Conservation (phyloP, 192 early-diverging fungal species). For the Coemansia sp. region DNA sequence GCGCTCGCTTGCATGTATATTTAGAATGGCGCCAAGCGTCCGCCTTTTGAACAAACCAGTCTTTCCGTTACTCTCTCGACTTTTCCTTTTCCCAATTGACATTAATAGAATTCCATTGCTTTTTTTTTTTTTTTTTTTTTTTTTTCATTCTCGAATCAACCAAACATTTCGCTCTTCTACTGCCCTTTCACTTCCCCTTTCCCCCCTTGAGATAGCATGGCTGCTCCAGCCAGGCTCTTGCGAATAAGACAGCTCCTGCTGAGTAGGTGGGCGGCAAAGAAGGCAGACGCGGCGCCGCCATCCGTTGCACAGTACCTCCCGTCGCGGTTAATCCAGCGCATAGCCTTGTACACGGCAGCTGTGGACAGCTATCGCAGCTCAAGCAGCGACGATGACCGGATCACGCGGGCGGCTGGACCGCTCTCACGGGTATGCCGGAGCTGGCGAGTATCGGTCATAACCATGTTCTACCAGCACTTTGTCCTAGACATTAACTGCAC, state of each 20-base stretch:
- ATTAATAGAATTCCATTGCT: too few species aligned
- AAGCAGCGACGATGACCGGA: conserved; percentile 19
- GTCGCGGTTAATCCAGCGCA: conserved; percentile 37
- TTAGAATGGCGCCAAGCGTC: background rate
- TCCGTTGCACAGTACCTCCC: conserved; percentile 37
- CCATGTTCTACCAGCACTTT: conserved; percentile 38
- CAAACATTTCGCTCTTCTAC: background rate
- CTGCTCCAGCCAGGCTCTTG: background rate
- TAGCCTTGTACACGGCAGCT: conserved; percentile 24
- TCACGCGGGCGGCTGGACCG: conserved; percentile 16
- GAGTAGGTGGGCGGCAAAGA: conserved; percentile 7
- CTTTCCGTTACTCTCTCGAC: background rate
- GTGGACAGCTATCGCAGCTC: conserved; percentile 8
- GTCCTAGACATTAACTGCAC: conserved; percentile 37
- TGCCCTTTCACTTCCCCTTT: background rate
- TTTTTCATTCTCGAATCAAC: background rate
- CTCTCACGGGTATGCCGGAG: conserved; percentile 32
- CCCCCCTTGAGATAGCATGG: conserved; percentile 2
- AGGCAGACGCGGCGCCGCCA: background rate
- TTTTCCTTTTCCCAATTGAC: background rate
- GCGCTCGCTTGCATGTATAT: background rate
- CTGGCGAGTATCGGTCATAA: conserved; percentile 35
- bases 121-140: conserved; percentile 2
- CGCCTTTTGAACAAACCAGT: background rate
- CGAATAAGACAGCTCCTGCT: conserved; percentile 11